Base-by-base conservation (phyloP, 2,329 filamentous ascomycete species). In the Aspergillus fischeri region DNA sequence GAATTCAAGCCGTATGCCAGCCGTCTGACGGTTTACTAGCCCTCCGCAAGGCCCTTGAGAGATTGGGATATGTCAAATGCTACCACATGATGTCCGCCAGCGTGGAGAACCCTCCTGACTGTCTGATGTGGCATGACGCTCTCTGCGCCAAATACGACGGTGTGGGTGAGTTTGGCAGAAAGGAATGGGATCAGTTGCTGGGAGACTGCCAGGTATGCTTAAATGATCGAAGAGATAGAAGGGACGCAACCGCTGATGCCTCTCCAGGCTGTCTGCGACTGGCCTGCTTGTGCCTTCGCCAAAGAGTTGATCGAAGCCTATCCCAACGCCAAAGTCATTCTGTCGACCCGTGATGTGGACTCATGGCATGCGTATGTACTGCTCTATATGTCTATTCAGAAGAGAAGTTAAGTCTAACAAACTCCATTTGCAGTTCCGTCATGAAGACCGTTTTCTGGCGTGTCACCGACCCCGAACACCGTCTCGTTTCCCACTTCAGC, bases 21-120 rank as follows among this genome's bases (percentile, higher is more conserved):
- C 52, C 56, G 44, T 56, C 56, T 61, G 50, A 61, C 54, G 25
- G 24, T 9, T 14, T 48, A 10, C 47, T 56, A 86, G 83, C 86
- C 47, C 82, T 89, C 67, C 81, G 86, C 60, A 82, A 81, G 47
- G 87, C 87, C 21, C 81, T 90, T 70, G 81, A 86, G 67, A 78
- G 84, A 64, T 79, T 90, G 44, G 87, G 87, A 60, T 89, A 86
- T 70, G 77, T 82, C 65, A 84, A 88, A 71, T 86, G 83, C 59
- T 89, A 90, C 79, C 87, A 90, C 77, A 88, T 88, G 86, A 86
- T 88, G 83, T 86, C 81, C 65, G 84, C 83, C 63, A 85, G 82
- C 58, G 83, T 88, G 59, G 86, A 89, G 75, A 89, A 87, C 73
- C 84, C 84, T 10, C 83, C 82, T 25, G 86, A 89, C 67, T 84